Base-by-base conservation (phyloP, 805 yeast genomes). In the Ogataea ramenticola region DNA sequence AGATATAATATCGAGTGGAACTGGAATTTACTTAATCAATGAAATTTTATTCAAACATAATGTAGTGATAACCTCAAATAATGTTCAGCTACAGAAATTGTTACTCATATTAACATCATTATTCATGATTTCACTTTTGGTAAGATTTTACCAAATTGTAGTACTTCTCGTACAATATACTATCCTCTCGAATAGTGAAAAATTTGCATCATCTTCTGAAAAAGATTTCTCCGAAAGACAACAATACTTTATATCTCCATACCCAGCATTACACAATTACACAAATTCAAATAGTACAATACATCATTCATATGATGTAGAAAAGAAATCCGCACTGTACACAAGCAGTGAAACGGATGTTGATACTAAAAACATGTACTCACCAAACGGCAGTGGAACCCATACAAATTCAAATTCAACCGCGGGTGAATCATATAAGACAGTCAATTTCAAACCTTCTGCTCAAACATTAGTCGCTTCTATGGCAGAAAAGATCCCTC, bases 391-490 rank as follows among this genome's bases (percentile, higher is more conserved):
- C 27, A 10, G 27, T 24, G 7, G 15, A 8, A 29, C 7, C n/a
- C 27, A 17, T 32, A 16, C 17, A 32, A 32, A 32, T 32, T 17
- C 19, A 32, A 17, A 15, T 15, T 31, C 35, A 17, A 32, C 15
- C 9, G 19, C 35, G 11, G 35, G 21, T 12, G 37, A 34, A 3
- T 36, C 39, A 4, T 39, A 39, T 31, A 29, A 17, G 14, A 39
- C 41, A 3, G 41, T 39, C 7, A 20, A 19, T 19, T 39, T 39
- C 22, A 39, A 39, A 21, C 41, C 41, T 4, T 39, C 41, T 14
- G 26, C 33, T 20, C 41, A 39, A 21, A 39, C 41, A 5, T 31
- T 39, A 16, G 41, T 39, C 11, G 41, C 41, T 19, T 39, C 41
- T 3, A 29, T 20, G 34, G 41, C 41, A 14, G 41, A 39, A 15